Evolutionary conservation across 2,329 filamentous ascomycete genomes (phyloP).

Genomic region (Ramularia collo-cygni): DNA sequence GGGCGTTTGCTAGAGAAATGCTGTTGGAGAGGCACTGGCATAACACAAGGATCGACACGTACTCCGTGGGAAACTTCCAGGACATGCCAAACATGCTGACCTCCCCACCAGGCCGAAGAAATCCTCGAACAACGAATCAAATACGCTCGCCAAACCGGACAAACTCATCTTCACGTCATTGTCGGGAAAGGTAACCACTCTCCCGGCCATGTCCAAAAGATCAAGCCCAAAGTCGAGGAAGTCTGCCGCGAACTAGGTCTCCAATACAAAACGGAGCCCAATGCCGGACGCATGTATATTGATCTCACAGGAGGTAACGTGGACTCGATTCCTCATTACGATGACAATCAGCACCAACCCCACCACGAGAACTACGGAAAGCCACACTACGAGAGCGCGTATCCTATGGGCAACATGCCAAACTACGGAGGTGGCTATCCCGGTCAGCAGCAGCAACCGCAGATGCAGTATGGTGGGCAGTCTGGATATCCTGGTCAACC

Average conservation of each 20-base stretch:
- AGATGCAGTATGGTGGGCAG: conserved; percentile 35
- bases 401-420: conserved; percentile 28
- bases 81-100: no score
- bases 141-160: conserved; percentile 64
- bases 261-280: conserved; percentile 77
- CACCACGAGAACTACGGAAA: conserved; percentile 34
- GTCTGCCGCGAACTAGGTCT: conserved; percentile 76
- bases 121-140: conserved; percentile 81
- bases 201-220: conserved; percentile 73
- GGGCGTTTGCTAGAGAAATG: no score
- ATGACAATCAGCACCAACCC: conserved; percentile 38
- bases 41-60: no score
- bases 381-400: conserved; percentile 35
- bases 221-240: conserved; percentile 90
- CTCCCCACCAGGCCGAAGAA: conserved; percentile 56
- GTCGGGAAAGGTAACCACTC: conserved; percentile 94
- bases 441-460: conserved; percentile 28
- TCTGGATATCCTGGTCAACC: conserved; percentile 34
- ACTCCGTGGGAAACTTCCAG: no score
- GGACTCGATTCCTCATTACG: conserved; percentile 32
- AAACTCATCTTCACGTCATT: conserved; percentile 85
- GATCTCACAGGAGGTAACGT: conserved; percentile 68
- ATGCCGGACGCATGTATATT: conserved; percentile 82
- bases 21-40: no score
- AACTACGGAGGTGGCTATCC: conserved; percentile 31